These are phyloP conservation scores for Scenedesmus sp. DNA, from an alignment of 163 green algal genomes.

Conservation along the genomic window DNA sequence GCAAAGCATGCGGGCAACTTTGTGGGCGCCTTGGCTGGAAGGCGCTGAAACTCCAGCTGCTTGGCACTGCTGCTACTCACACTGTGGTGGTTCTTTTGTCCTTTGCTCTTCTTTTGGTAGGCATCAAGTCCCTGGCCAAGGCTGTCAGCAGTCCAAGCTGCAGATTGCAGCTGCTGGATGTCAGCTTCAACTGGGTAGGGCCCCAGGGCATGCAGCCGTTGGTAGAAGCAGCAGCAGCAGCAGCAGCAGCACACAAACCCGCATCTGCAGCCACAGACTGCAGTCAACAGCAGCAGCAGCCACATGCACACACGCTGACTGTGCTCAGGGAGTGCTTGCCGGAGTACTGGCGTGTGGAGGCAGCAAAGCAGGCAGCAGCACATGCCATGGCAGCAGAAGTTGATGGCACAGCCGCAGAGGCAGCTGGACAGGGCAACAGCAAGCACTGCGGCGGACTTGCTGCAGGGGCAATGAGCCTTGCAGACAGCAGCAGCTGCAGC, in stretches of 20 bases:
- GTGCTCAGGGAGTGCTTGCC: constrained; percentile 33
- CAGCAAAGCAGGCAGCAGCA: constrained; percentile 24
- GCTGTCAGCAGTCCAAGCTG: constrained; percentile 5
- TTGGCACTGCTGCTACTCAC: background rate
- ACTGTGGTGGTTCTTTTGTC: background rate
- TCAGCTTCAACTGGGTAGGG: constrained; percentile 41
- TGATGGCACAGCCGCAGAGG: background rate
- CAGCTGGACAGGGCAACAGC: background rate
- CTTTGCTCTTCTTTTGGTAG: background rate
- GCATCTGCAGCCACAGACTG: background rate
- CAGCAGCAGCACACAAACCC: background rate
- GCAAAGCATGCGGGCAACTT: too few species aligned
- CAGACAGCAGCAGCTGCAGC: constrained; percentile 15
- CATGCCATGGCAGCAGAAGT: background rate
- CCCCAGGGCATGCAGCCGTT: constrained; percentile 30
- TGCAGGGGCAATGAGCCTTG: background rate
- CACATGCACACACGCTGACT: background rate
- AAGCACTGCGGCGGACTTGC: background rate
- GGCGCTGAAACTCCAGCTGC: too few species aligned
- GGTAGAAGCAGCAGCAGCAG: constrained; percentile 3
- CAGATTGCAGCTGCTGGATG: constrained; percentile 30
- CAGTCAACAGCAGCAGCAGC: background rate
- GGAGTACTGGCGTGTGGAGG: constrained; percentile 38
- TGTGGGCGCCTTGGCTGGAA: too few species aligned
- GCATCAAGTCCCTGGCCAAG: background rate